These are phyloP conservation scores for Xylaria polymorpha DNA, from an alignment of 2,329 filamentous ascomycete genomes.

Conservation along the genomic window DNA sequence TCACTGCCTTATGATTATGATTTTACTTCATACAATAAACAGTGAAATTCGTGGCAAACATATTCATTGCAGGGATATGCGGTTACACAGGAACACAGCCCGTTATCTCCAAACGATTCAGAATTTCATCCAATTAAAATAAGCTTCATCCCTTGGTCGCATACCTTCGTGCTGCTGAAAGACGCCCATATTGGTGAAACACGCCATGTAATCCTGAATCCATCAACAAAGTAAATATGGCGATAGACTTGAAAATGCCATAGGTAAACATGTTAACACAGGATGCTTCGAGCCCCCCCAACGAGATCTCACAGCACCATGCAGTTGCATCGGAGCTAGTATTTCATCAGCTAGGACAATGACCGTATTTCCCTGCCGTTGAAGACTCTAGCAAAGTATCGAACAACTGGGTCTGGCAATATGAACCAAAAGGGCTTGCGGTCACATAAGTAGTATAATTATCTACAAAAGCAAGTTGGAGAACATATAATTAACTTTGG, in stretches of 20 bases:
- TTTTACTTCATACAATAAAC: neutral
- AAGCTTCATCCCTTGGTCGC: neutral
- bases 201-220: neutral
- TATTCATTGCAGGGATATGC: too few relatives aligned
- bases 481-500: too few relatives aligned
- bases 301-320: neutral
- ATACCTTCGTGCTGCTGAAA: neutral
- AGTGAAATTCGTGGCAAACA: too few relatives aligned
- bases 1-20: neutral
- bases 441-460: too few relatives aligned
- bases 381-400: neutral
- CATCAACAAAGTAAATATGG: too few relatives aligned
- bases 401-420: neutral
- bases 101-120: too few relatives aligned
- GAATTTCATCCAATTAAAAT: neutral
- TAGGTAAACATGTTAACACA: too few relatives aligned
- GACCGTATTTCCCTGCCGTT: neutral
- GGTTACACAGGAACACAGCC: too few relatives aligned
- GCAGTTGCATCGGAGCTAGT: neutral
- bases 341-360: neutral
- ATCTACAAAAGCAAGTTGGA: too few relatives aligned
- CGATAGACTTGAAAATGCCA: too few relatives aligned
- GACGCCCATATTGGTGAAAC: neutral
- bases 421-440: neutral
- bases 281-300: too few relatives aligned